Base-by-base conservation (phyloP, 257 asterid species). In the Coffea eugenioides region DNA sequence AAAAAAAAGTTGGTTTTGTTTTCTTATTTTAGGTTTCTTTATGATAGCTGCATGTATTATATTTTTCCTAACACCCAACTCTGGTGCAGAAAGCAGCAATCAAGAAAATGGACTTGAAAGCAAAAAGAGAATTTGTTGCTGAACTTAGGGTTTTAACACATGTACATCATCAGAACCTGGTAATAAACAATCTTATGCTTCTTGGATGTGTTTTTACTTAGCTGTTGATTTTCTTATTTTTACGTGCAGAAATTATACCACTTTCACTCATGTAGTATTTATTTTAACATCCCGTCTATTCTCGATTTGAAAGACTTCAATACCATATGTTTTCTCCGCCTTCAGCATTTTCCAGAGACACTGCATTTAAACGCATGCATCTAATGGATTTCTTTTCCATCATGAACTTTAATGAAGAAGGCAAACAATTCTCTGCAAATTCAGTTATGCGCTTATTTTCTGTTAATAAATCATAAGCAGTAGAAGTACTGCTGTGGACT, bases 121-220 rank as follows among this genome's bases (percentile, higher is more conserved):
- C 99, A 69, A 79, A 90, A 80, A 89, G 89, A 79, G 98, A 93
- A 83, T 95, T 95, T 85, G 97, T 92, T 67, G 97, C 99, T 69
- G 99, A 95, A 88, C 88, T 95, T 87, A 92, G 91, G 81, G 98
- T 95, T 84, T 89, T 95, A 89, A 95, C 97, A 2, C 90, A 86
- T 82, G 99, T 95, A 82, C 99, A 95, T 91, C 99, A 95, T 88
- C 98, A 91, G 82, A 95, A 95, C 86, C 91, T 95, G 99, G 99
- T 95, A 90, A 88, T 54, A 77, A 79, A 77, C 78, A 73, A 76
- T 77, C 51, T 69, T 76, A 57, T 49, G 77, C 79, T 65, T 61
- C 23, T 64, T 51, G 13, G 77, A 69, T 6, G 21, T 56, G 71
- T 82, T 72, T 51, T 59, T 5, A 27, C 49, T 16, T 46, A 12